A percentile compares a stretch with the other conserved stretches of the same genome.
Conservation (phyloP, 2,329 filamentous ascomycete genomes). For the Aspergillus transmontanensis region DNA sequence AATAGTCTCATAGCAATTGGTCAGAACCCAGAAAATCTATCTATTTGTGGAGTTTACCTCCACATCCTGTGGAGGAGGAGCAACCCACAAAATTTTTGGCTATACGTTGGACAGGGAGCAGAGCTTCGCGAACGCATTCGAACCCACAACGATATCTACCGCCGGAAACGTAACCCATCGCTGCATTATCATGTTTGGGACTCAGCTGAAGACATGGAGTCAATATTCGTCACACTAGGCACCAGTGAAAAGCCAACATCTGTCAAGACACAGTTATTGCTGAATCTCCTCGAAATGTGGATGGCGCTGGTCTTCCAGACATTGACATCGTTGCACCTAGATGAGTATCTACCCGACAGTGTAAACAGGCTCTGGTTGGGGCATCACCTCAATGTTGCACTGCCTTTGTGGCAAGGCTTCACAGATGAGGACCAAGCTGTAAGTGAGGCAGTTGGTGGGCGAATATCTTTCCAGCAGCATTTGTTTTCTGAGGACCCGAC, state of each 20-base stretch:
- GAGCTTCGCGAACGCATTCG: constrained; percentile 5
- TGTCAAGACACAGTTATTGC: neutral
- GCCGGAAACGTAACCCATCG: neutral
- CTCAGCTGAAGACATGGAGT: constrained; percentile 8
- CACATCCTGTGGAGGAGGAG: constrained; percentile 11
- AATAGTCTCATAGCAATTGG: neutral
- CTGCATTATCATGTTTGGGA: constrained; percentile 16
- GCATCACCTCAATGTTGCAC: constrained; percentile 15
- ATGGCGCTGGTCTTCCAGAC: constrained; percentile 14
- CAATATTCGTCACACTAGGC: constrained; percentile 15
- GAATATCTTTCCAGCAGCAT: neutral
- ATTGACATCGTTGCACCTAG: constrained; percentile 6
- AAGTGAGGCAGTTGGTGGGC: neutral
- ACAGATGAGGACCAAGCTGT: neutral
- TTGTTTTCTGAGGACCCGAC: neutral
- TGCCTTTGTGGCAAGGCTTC: constrained; percentile 15
- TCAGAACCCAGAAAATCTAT: neutral
- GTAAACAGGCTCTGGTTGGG: constrained; percentile 5
- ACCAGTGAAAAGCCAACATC: neutral
- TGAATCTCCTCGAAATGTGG: constrained; percentile 16
- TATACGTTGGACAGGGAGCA: constrained; percentile 15
- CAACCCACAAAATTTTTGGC: constrained; percentile 11
- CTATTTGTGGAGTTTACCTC: constrained; percentile 3
- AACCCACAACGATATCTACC: constrained; percentile 11
- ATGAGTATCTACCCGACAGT: constrained; percentile 7